Evolutionary conservation across 495 filamentous ascomycete species (phyloP), one percentile per base, ranked within the genome.

Genomic region (Tuber umbilicatum): DNA sequence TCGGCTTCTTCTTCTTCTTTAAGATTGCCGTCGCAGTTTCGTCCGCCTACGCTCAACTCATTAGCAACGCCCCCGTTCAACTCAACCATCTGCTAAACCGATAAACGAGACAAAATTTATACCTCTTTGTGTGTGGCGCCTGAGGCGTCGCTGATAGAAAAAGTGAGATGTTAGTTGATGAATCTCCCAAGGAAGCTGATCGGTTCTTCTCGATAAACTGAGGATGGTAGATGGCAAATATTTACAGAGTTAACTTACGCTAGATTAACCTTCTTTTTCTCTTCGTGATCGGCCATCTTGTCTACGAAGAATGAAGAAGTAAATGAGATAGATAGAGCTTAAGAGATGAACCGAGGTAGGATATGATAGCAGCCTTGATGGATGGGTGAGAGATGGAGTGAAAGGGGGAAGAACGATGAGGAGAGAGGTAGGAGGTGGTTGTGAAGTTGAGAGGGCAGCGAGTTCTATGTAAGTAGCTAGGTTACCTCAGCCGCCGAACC

Each of bases 1-100:
- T 99, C 75, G 94, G 94, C 94, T 99, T 99, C 94, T 99, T 99
- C 90, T 99, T 99, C 89, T 97, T 97, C 87, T 97, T 97, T 79
- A 99, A 89, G 77, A 99, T 99, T 79, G 95, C 95, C 27, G 96
- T 98, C n/a, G 95, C 88, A 68, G 92, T 94, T 80, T 97, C 94
- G 81, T 97, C 91, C 76, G 90, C 90, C 93, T 96, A 82, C 55
- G 78, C 45, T 7, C 71, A 47, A 75, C 74, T 31, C 47, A 79
- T 85, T 76, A 86, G 83, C 79, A 79, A 74, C 74, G 40, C 47
- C 70, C 69, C 55, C 67, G 74, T 37, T 71, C 76, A 42, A 12
- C 35, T 45, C 45, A 40, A 72, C 60, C 55, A 67, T 17, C 16
- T 47, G 60, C 55, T 71, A 80, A 70, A 38, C 39, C 70, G 41